Conservation (phyloP, 257 asterid species). For the Pogostemon cablin region DNA sequence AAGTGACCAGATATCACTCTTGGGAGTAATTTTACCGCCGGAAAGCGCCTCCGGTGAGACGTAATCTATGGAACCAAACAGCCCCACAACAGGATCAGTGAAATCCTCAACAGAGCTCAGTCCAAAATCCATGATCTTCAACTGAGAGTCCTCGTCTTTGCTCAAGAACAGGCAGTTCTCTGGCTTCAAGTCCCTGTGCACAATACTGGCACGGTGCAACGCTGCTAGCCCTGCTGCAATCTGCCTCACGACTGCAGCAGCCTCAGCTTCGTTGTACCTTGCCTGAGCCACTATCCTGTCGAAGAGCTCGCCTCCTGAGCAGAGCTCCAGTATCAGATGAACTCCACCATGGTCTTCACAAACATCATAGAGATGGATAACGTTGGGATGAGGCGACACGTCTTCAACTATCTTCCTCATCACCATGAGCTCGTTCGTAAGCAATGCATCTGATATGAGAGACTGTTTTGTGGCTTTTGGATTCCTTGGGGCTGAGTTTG, state of each 20-base stretch:
- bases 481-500: slow-evolving; percentile 9
- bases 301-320: slow-evolving; percentile 81
- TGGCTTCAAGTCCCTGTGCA: slow-evolving; percentile 86
- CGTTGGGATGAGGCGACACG: slow-evolving; percentile 82
- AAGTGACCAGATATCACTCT: slow-evolving; percentile 83
- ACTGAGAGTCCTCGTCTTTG: slow-evolving; percentile 57
- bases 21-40: slow-evolving; percentile 50
- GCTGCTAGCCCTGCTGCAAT: slow-evolving; percentile 69
- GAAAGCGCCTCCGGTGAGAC: slow-evolving; percentile 89
- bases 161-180: slow-evolving; percentile 77
- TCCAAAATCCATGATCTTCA: slow-evolving; percentile 92
- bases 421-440: slow-evolving; percentile 75
- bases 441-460: slow-evolving; percentile 60
- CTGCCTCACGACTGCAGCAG: slow-evolving; percentile 73
- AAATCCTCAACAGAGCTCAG: slow-evolving; percentile 82
- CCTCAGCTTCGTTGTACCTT: slow-evolving; percentile 66
- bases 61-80: slow-evolving; percentile 85
- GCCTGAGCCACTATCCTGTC: slow-evolving; percentile 75
- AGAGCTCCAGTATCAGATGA: slow-evolving; percentile 73
- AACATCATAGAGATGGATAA: slow-evolving; percentile 73
- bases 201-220: slow-evolving; percentile 56
- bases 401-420: slow-evolving; percentile 83
- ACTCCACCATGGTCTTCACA: slow-evolving; percentile 67
- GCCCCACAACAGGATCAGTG: slow-evolving; percentile 72
- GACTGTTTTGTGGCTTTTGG: slow-evolving; percentile 40